Percentiles rank a stretch among this genome's conserved stretches.
Evolutionary conservation across 225 moss, liverwort and hornwort species (phyloP).

Genomic region (Bryum argenteum): DNA sequence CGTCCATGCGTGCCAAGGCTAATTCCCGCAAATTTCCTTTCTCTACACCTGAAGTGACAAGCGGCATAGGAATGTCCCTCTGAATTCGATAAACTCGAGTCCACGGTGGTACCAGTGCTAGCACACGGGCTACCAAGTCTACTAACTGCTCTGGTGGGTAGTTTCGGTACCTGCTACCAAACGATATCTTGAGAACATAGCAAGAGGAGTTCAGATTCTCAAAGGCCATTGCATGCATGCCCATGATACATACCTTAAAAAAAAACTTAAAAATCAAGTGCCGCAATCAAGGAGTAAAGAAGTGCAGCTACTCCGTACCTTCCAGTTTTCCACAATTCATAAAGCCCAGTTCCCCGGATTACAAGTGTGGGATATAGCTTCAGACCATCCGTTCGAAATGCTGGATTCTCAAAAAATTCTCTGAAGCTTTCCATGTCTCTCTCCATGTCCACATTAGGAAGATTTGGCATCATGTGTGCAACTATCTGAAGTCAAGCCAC

Average conservation of each 20-base stretch:
- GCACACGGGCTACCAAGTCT: constrained; percentile 86
- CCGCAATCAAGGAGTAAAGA: background rate
- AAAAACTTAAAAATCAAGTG: background rate
- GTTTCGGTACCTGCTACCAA: constrained; percentile 73
- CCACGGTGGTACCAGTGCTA: constrained; percentile 96
- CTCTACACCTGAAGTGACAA: constrained; percentile 97
- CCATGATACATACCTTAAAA: background rate
- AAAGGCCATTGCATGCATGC: background rate
- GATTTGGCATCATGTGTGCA: constrained; percentile 99
- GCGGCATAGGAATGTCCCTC: constrained; percentile 98
- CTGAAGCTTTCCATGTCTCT: constrained; percentile 97
- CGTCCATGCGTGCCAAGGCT: constrained; percentile 96
- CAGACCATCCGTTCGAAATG: constrained; percentile 94
- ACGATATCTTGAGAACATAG: background rate
- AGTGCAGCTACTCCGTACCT: constrained; percentile 47
- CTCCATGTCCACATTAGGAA: constrained; percentile 98
- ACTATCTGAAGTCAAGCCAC: constrained; percentile 71
- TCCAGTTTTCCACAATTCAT: constrained; percentile 99
- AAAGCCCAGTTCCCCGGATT: constrained; percentile 96
- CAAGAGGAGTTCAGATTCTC: constrained; percentile 5
- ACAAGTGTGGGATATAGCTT: constrained; percentile 97
- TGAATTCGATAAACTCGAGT: constrained; percentile 98
- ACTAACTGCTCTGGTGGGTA: constrained; percentile 96
- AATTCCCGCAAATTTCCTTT: constrained; percentile 96
- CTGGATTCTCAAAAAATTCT: constrained; percentile 95